Evolutionary conservation across 306 rosid species (phyloP), one percentile per base, ranked within the genome.

Genomic region (Acacia crassicarpa): DNA sequence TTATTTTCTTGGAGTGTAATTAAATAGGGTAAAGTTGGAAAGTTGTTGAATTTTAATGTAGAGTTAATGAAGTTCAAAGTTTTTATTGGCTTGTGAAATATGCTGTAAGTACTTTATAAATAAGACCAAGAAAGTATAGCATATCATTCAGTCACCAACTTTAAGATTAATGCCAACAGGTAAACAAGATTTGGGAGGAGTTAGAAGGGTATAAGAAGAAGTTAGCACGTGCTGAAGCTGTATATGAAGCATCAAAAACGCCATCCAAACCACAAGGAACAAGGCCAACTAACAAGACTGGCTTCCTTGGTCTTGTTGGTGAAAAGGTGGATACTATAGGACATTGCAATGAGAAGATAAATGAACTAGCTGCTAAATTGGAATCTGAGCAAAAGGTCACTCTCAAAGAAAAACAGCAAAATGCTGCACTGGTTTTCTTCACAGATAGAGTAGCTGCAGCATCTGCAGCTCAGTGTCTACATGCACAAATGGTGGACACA

Each of bases 391-490:
- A 89, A 73, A 96, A 96, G 82, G 70, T 22, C 67, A 96, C 98
- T 66, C 93, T 93, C 46, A 89, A 91, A 81, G 98, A 93, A 77
- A 96, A 93, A 89, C 98, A 96, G 85, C 88, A 82, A 85, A 53
- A 78, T 81, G 93, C 97, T 40, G 99, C 98, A 79, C 1, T 93
- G 38, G 84, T 93, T 7, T 92, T 96, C 83, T 92, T 93, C 92
- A 88, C 90, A 7, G 89, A 30, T 83, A 86, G 94, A 83, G 89
- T 84, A 38, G 63, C 80, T 77, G 98, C 99, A 70, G 94, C 97
- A 80, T 87, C 97, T 79, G 99, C 99, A 25, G 88, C 94, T 78
- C 99, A 96, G 92, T 87, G 88, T 69, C 85, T 96, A 45, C 99
- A 92, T 82, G 91, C 98, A 14, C 97, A 89, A 79, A 83, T 86